phyloP scores from a whole-genome alignment of 169 alveolate species.

The Cryptosporidium andersoni region DNA sequence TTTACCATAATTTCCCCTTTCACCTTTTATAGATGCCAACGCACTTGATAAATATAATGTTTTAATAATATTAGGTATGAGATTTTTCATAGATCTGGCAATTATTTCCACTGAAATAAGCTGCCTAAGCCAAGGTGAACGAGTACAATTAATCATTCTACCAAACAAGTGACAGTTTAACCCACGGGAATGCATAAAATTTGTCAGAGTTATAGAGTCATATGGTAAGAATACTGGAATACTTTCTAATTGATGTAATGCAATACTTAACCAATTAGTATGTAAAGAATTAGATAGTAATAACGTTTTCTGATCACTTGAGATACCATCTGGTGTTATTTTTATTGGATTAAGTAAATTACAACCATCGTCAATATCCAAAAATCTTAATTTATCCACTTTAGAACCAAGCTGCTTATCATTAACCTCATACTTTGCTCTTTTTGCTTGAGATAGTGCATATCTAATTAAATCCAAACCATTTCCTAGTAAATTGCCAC shows the following conservation, averaged over 20 bases:
- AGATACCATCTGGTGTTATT: slow-evolving; percentile 33
- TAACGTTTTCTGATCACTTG: slow-evolving; percentile 39
- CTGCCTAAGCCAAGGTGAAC: slow-evolving; percentile 66
- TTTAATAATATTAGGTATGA: slow-evolving; percentile 50
- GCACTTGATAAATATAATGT: slow-evolving; percentile 58
- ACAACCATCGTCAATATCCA: slow-evolving; percentile 51
- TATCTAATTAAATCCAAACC: slow-evolving; percentile 57
- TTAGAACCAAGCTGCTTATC: background rate
- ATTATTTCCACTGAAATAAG: slow-evolving; percentile 48
- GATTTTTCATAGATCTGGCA: slow-evolving; percentile 51
- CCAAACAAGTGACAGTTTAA: slow-evolving; percentile 47
- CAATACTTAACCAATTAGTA: slow-evolving; percentile 58
- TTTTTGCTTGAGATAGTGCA: slow-evolving; percentile 62
- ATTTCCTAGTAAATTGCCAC: slow-evolving; percentile 55
- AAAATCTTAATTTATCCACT: slow-evolving; percentile 21
- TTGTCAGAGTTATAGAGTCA: slow-evolving; percentile 57
- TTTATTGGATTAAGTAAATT: slow-evolving; percentile 47
- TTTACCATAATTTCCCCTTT: slow-evolving; percentile 58
- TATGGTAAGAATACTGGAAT: slow-evolving; percentile 64
- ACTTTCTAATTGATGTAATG: slow-evolving; percentile 57
- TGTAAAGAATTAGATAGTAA: slow-evolving; percentile 52
- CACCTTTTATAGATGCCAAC: slow-evolving; percentile 21
- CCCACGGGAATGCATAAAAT: slow-evolving; percentile 62
- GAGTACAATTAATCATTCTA: slow-evolving; percentile 46
- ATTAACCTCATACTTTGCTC: background rate